Conservation (phyloP, 2,329 filamentous ascomycete genomes). For the Fusarium camptoceras region DNA sequence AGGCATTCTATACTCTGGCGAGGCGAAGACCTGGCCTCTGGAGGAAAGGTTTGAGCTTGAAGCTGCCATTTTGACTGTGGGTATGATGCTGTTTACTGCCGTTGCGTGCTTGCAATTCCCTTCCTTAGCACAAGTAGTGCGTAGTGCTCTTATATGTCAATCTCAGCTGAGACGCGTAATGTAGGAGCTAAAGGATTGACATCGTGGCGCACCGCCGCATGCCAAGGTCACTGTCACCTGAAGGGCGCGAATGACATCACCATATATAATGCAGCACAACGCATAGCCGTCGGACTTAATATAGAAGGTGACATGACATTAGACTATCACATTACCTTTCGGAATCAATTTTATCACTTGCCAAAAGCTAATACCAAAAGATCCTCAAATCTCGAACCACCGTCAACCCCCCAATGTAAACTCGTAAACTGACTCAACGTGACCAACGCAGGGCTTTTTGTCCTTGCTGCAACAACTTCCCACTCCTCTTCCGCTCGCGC, state of each 20-base stretch:
- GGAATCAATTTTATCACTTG: not conserved
- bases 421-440: not conserved
- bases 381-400: not conserved
- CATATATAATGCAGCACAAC: not conserved
- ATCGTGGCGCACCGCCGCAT: not conserved
- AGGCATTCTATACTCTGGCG: not conserved
- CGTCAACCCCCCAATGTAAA: fast-evolving
- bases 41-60: not conserved
- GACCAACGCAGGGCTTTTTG: not conserved
- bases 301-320: not conserved
- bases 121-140: fast-evolving
- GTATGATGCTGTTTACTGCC: too few relatives aligned
- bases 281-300: not conserved
- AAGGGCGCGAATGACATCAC: slow-evolving; percentile 1
- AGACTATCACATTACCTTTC: too few relatives aligned
- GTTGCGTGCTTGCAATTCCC: fast-evolving
- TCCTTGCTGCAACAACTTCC: not conserved
- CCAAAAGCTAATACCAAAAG: not conserved
- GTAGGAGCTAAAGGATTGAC: not conserved
- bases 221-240: not conserved
- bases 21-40: not conserved
- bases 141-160: not conserved
- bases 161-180: not conserved
- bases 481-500: not conserved
- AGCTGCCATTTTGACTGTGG: fast-evolving